A percentile compares a stretch with the other conserved stretches of the same genome.
These are phyloP conservation scores for Trichoderma orchidacearum DNA, from an alignment of 495 filamentous ascomycete genomes.

Conservation along the genomic window DNA sequence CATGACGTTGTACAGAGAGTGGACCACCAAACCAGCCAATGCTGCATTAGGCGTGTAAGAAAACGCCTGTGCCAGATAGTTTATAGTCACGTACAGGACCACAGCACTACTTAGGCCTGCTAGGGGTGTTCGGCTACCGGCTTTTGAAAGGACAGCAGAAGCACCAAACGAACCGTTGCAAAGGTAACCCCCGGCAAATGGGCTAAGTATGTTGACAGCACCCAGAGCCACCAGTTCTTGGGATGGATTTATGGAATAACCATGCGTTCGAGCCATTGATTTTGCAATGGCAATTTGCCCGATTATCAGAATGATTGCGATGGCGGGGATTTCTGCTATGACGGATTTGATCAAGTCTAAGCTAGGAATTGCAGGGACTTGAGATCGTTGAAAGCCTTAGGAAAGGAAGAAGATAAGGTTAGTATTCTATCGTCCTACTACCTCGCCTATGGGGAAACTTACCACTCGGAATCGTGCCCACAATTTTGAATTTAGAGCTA, in stretches of 20 bases:
- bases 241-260: constrained; percentile 19
- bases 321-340: constrained; percentile 7
- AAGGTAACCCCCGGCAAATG: constrained; percentile 21
- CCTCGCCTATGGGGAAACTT: constrained; percentile 3
- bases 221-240: constrained; percentile 23
- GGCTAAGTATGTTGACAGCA: constrained; percentile 18
- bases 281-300: constrained; percentile 26
- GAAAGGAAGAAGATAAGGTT: no score
- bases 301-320: constrained; percentile 19
- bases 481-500: constrained; percentile 5
- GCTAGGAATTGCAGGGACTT: no score
- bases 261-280: constrained; percentile 17
- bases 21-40: constrained; percentile 21
- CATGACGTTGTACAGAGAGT: constrained; percentile 18
- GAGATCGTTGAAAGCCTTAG: no score
- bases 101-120: constrained; percentile 21
- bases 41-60: constrained; percentile 21
- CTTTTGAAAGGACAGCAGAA: constrained; percentile 23
- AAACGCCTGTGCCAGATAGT: constrained; percentile 18
- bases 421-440: no score
- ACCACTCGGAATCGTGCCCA: constrained; percentile 5
- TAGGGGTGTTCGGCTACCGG: constrained; percentile 20
- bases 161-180: constrained; percentile 21
- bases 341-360: constrained; percentile 5
- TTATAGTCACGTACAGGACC: constrained; percentile 17